phyloP scores from a whole-genome alignment of 2,329 filamentous ascomycete species.

The Neobulgaria alba region DNA sequence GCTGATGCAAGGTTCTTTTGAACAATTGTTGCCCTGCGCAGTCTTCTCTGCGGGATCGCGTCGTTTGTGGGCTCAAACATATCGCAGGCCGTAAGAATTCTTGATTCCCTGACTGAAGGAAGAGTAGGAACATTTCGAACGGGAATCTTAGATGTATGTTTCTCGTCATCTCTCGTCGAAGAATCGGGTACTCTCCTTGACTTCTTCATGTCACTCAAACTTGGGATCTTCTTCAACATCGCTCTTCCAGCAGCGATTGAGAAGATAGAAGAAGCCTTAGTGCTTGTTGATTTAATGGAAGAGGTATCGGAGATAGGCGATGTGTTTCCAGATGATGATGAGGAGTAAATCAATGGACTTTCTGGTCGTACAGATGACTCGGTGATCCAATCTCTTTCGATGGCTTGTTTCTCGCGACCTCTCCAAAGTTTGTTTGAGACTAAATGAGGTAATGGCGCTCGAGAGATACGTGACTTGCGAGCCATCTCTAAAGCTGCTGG shows the following conservation, averaged over 20 bases:
- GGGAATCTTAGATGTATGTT: conserved; percentile 13
- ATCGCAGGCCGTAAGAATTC: conserved; percentile 19
- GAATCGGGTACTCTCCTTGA: conserved; percentile 10
- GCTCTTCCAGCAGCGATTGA: conserved; percentile 3
- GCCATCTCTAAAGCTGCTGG: conserved; percentile 23
- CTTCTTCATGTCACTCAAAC: conserved; percentile 11
- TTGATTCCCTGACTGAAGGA: conserved; percentile 20
- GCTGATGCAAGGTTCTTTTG: conserved; percentile 1
- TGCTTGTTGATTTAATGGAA: conserved; percentile 27
- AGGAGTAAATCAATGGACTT: conserved; percentile 25
- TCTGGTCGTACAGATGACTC: conserved; percentile 25
- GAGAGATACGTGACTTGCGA: conserved; percentile 13
- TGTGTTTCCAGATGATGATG: conserved; percentile 22
- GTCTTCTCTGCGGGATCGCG: conserved; percentile 12
- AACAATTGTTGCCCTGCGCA: conserved; percentile 3
- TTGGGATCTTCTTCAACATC: conserved; percentile 1
- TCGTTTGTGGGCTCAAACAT: conserved; percentile 15
- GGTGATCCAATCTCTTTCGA: conserved; percentile 27
- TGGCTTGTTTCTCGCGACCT: conserved; percentile 4
- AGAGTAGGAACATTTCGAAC: conserved; percentile 10
- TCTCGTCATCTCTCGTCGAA: conserved; percentile 11
- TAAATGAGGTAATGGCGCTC: conserved; percentile 10
- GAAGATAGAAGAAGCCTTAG: conserved; percentile 26
- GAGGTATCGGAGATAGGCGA: conserved; percentile 25
- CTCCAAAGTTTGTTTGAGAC: conserved; percentile 23